Conservation (phyloP, 2,329 filamentous ascomycete species). For the Pezicula radicicola region DNA sequence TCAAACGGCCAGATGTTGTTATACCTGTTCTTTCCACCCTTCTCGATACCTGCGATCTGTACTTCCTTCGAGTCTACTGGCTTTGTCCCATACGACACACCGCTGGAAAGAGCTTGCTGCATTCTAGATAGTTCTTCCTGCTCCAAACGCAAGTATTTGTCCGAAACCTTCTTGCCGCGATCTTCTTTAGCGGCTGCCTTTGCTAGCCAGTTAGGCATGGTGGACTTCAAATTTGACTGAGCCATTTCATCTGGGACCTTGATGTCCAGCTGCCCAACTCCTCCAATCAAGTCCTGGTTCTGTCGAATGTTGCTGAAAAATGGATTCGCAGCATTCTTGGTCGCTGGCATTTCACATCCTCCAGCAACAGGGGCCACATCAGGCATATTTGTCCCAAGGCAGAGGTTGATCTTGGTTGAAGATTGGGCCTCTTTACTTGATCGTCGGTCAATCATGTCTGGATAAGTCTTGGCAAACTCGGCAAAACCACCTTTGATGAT, state of each 20-base stretch:
- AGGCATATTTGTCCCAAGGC: slow-evolving; percentile 41
- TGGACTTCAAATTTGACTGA: slow-evolving; percentile 32
- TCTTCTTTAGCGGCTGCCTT: slow-evolving; percentile 64
- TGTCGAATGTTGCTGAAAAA: slow-evolving; percentile 97
- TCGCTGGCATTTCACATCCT: slow-evolving; percentile 76
- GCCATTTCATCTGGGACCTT: slow-evolving; percentile 54
- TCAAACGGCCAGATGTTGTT: slow-evolving; percentile 98
- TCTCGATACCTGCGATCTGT: slow-evolving; percentile 87
- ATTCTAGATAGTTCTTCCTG: slow-evolving; percentile 86
- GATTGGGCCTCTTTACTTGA: slow-evolving; percentile 32
- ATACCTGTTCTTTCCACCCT: slow-evolving; percentile 93
- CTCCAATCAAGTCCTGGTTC: slow-evolving; percentile 91
- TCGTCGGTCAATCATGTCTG: slow-evolving; percentile 57
- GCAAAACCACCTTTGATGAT: slow-evolving; percentile 82
- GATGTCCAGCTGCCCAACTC: slow-evolving; percentile 77
- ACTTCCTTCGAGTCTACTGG: slow-evolving; percentile 37
- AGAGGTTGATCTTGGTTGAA: slow-evolving; percentile 41
- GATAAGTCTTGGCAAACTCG: slow-evolving; percentile 66
- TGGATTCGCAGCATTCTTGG: slow-evolving; percentile 70
- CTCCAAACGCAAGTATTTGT: slow-evolving; percentile 83
- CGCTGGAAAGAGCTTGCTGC: slow-evolving; percentile 70
- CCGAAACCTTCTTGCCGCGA: slow-evolving; percentile 75
- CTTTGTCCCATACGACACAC: slow-evolving; percentile 52
- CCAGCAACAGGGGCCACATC: slow-evolving; percentile 78
- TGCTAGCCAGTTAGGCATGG: slow-evolving; percentile 73